phyloP scores from a whole-genome alignment of 495 filamentous ascomycete genomes.

The Daldinia decipiens region DNA sequence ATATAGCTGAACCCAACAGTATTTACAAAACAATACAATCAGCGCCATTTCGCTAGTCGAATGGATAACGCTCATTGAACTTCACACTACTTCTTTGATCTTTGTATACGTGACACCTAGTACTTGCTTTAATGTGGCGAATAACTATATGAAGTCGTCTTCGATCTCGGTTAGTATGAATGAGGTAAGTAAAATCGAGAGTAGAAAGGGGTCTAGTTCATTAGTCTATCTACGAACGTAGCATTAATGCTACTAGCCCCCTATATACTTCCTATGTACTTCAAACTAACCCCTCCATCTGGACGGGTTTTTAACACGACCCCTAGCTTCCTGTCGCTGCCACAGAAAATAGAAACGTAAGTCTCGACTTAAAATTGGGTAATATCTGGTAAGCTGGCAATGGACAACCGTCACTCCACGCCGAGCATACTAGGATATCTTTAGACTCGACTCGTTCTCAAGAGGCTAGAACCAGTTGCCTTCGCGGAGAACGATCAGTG shows the following conservation, averaged over 20 bases:
- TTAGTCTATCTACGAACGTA: background rate
- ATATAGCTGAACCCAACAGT: constrained; percentile 27
- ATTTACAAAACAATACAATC: constrained; percentile 43
- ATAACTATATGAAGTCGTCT: background rate
- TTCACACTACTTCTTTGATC: background rate
- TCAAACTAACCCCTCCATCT: background rate
- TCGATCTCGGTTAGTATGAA: no score
- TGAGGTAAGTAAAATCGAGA: no score
- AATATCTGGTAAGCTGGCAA: background rate
- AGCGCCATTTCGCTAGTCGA: constrained; percentile 44
- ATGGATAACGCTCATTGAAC: constrained; percentile 48
- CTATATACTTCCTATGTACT: background rate
- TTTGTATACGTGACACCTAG: constrained; percentile 8
- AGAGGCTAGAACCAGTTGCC: constrained; percentile 30
- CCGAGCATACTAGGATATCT: constrained; percentile 13
- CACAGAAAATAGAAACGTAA: background rate
- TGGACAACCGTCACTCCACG: background rate
- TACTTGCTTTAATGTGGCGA: background rate
- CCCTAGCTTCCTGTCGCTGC: background rate
- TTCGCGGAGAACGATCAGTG: constrained; percentile 25
- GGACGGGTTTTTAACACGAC: background rate
- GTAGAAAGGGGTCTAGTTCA: no score
- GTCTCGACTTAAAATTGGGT: background rate
- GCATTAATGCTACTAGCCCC: background rate
- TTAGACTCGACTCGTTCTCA: constrained; percentile 4